Base-by-base conservation (phyloP, 192 early-diverging fungal species). In the Gaertneriomyces sp. region DNA sequence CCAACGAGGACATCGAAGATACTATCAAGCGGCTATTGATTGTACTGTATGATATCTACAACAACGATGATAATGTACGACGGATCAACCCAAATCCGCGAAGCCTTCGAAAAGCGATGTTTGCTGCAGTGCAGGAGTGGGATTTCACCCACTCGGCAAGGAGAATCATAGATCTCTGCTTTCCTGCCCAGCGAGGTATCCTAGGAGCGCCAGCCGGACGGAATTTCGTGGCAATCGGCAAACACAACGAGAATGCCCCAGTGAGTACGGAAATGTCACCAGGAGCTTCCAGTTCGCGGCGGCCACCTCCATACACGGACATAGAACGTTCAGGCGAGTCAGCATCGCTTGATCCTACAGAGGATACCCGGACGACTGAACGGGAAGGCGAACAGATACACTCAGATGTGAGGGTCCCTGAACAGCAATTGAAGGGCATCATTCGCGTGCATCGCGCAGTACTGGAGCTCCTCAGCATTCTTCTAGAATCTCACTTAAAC, bases 81-180 rank as follows among this genome's bases (percentile, higher is more conserved):
- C 49, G 49, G n/a, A 51, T 3, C 6, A 17, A 5, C 5, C 49
- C 49, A n/a, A 17, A n/a, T 17, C 4, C n/a, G 20, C 49, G 49
- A 51, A 51, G n/a, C n/a, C n/a, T 51, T 6, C n/a, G 49, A 20
- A 51, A 51, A 20, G n/a, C n/a, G 5, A n/a, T 51, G 5, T 51
- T n/a, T n/a, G 49, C n/a, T 51, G 49, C 49, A 17, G 49, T 51
- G 20, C 3, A 51, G 20, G 49, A 51, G 5, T 51, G 49, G 49
- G 49, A 51, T 51, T 51, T 51, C 20, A 51, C 49, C n/a, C 49
- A 51, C 20, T 51, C 49, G 49, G 49, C 49, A 51, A 51, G 49
- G 49, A 51, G n/a, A 20, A 6, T 51, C n/a, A 51, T 51, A 17
- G 49, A 51, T 51, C 49, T 51, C 49, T 51, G 49, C 20, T 51